Evolutionary conservation across 2,329 filamentous ascomycete genomes (phyloP).

Genomic region (Clonostachys rosea): DNA sequence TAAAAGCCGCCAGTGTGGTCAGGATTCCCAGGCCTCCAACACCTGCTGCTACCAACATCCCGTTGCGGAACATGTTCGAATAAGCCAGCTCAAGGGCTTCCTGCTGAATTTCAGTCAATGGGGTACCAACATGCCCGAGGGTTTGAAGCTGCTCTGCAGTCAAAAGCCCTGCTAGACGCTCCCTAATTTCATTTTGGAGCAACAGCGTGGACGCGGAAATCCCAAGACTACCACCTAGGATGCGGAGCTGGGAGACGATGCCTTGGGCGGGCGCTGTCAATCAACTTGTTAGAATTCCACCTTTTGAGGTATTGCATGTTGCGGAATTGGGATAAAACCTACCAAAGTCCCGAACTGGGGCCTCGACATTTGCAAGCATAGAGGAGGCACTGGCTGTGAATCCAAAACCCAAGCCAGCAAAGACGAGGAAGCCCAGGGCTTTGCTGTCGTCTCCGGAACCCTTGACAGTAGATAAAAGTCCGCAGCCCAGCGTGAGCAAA

Average conservation of each 20-base stretch:
- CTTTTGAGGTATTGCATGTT: constrained; percentile 1
- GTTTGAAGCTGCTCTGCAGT: constrained; percentile 17
- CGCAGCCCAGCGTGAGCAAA: constrained; percentile 41
- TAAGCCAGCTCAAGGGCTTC: constrained; percentile 29
- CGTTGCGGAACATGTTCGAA: constrained; percentile 34
- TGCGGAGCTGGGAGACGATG: constrained; percentile 43
- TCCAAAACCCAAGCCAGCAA: constrained; percentile 49
- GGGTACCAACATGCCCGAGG: constrained; percentile 10
- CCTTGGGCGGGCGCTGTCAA: constrained; percentile 43
- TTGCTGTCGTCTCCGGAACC: constrained; percentile 30
- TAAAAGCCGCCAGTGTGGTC: too few species aligned
- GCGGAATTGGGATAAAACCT: constrained; percentile 7
- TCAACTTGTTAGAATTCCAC: too few species aligned
- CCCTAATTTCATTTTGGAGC: constrained; percentile 21
- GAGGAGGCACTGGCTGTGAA: constrained; percentile 41
- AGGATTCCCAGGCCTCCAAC: constrained; percentile 20
- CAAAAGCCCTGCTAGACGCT: constrained; percentile 18
- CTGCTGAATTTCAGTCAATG: constrained; percentile 18
- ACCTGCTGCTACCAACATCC: constrained; percentile 40
- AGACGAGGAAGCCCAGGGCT: constrained; percentile 41
- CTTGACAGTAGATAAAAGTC: constrained; percentile 32
- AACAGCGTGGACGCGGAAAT: constrained; percentile 48
- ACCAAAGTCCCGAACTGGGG: constrained; percentile 40
- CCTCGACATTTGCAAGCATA: constrained; percentile 35
- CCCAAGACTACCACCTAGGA: constrained; percentile 49